Conservation (phyloP, 305 asterid species). For the Ilex paraguariensis region DNA sequence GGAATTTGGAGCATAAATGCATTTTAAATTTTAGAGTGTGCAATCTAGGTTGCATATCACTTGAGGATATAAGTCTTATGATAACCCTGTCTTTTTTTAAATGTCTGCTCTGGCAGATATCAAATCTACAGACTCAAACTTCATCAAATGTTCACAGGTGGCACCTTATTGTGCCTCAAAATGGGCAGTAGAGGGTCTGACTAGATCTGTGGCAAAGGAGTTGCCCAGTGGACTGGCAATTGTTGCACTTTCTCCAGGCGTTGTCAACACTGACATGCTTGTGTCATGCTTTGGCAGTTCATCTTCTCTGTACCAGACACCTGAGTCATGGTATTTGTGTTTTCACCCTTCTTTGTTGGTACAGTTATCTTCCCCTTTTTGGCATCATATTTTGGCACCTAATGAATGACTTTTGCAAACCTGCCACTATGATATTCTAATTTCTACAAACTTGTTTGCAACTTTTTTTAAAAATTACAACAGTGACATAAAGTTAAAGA, state of each 20-base stretch:
- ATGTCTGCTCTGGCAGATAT: no score
- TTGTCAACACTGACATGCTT: slow-evolving; percentile 87
- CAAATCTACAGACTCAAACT: slow-evolving; percentile 9
- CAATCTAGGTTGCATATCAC: not conserved
- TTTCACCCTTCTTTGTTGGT: not conserved
- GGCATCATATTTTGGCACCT: no score
- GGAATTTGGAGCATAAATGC: no score
- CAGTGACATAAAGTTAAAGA: no score
- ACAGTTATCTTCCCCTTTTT: no score
- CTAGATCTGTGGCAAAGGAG: slow-evolving; percentile 83
- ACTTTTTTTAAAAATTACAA: no score
- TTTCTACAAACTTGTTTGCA: no score
- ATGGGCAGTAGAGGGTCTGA: slow-evolving; percentile 94
- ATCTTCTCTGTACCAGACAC: slow-evolving; percentile 70
- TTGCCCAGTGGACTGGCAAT: slow-evolving; percentile 74
- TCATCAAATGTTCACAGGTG: slow-evolving; percentile 44
- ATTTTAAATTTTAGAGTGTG: no score
- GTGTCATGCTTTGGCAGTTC: slow-evolving; percentile 84
- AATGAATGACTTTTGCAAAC: no score
- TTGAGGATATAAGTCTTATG: not conserved
- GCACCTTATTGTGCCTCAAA: slow-evolving; percentile 98
- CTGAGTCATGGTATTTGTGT: slow-evolving; percentile 68
- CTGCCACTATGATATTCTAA: no score
- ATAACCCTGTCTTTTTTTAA: not conserved
- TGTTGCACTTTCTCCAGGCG: slow-evolving; percentile 89